Evolutionary conservation across 1,284 basidiomycete species (phyloP), one percentile per base, ranked within the genome.

Genomic region (Phylloporus gajari): DNA sequence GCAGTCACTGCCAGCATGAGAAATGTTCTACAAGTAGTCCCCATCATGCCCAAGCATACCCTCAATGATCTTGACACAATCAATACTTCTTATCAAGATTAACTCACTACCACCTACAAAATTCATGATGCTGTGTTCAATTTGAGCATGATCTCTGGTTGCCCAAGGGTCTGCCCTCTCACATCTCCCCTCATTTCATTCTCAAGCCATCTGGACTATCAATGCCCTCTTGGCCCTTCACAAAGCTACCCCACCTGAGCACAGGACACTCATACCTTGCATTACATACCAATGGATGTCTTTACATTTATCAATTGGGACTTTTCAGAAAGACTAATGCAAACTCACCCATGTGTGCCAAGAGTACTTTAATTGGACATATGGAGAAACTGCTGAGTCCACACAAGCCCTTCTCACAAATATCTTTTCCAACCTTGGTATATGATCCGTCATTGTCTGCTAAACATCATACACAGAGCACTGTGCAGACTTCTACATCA

Each of bases 351-450:
- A 74, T n/a, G 79, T 79, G n/a, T 90, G 90, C 0, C 75, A 83
- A 68, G 77, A 73, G 6, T 82, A 87, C 72, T 91, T 88, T 77
- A 73, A 81, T 46, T 77, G 81, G 7, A 83, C 88, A 32, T 91
- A 91, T 73, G 89, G 89, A 27, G 84, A 87, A 40, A 88, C 87
- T 6, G 85, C 88, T 19, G 78, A 83, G 48, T 62, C 74, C 1
- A 85, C 89, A 17, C 86, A 86, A 73, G 70, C 68, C 21, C 73
- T 89, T 44, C 78, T 91, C 21, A 79, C 84, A 73, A 74, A 80
- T n/a, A 84, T 87, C 46, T 90, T 89, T 78, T 89, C 89, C 1
- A 90, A 91, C 76, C 84, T 91, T 78, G 89, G 90, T 90, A 68
- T 59, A 81, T 75, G 42, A 27, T 9, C 21, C 6, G 32, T 32